phyloP scores from a whole-genome alignment of 345 rosid genomes.

The Jatropha curcas region DNA sequence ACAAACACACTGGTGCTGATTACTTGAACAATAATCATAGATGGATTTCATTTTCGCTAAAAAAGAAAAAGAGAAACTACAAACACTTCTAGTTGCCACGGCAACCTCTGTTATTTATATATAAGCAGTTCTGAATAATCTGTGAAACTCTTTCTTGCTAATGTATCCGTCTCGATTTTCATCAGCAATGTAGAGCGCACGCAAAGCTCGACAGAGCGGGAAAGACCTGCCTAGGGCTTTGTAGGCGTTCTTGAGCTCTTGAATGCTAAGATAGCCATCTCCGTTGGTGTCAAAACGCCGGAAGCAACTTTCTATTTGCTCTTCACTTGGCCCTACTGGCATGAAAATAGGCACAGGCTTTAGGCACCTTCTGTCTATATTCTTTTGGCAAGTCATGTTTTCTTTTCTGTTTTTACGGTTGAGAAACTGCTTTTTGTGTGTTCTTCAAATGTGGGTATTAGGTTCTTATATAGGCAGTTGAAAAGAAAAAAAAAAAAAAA shows the following conservation, averaged over 20 bases:
- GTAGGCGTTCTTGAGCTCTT: conserved; percentile 10
- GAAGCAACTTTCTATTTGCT: background rate
- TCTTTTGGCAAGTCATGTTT: background rate
- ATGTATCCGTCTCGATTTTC: conserved; percentile 24
- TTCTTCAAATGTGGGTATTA: too few relatives aligned
- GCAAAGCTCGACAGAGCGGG: background rate
- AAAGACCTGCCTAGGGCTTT: background rate
- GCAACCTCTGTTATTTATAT: too few relatives aligned
- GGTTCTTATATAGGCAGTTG: too few relatives aligned
- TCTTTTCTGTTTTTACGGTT: background rate
- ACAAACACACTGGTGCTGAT: too few relatives aligned
- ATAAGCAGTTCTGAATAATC: background rate
- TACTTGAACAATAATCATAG: too few relatives aligned
- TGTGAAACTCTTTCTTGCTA: conserved; percentile 6
- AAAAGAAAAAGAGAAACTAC: too few relatives aligned
- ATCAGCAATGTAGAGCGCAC: conserved; percentile 15
- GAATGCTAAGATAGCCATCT: conserved; percentile 19
- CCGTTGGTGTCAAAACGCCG: conserved; percentile 8
- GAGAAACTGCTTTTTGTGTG: background rate
- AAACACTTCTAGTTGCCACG: too few relatives aligned
- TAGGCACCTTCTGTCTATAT: background rate
- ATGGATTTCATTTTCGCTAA: too few relatives aligned
- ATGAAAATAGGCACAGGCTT: background rate
- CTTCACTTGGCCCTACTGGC: background rate
- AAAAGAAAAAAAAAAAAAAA: too few relatives aligned